These are phyloP conservation scores for Phytophthora cajani DNA, from an alignment of 352 stramenopile species.

Conservation along the genomic window DNA sequence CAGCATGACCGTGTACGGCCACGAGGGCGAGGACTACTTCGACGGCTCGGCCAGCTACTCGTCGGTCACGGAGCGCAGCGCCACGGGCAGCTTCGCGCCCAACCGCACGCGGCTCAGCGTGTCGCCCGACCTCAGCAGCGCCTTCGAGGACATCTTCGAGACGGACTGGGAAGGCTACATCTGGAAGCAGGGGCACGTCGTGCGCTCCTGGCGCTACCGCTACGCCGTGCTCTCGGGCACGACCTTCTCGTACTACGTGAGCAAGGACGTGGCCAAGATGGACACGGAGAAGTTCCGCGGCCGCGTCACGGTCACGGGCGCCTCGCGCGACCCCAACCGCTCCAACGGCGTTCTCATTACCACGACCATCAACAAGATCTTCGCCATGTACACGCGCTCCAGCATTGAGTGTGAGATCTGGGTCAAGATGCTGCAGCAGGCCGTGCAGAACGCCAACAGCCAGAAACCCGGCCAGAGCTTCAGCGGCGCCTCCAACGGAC, in stretches of 20 bases:
- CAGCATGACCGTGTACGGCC: constrained; percentile 72
- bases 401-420: constrained; percentile 85
- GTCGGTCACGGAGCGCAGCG: constrained; percentile 59
- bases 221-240: constrained; percentile 85
- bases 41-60: constrained; percentile 60
- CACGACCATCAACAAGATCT: constrained; percentile 88
- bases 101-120: constrained; percentile 63
- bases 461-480: constrained; percentile 66
- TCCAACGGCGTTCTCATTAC: constrained; percentile 84
- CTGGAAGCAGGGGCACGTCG: constrained; percentile 89
- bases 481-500: constrained; percentile 51
- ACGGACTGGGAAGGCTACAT: constrained; percentile 91
- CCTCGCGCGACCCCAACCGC: constrained; percentile 65
- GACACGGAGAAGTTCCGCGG: constrained; percentile 88
- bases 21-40: constrained; percentile 58
- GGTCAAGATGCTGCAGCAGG: constrained; percentile 86
- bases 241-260: constrained; percentile 85
- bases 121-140: constrained; percentile 69
- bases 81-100: constrained; percentile 33
- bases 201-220: constrained; percentile 85
- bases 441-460: constrained; percentile 57
- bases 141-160: constrained; percentile 86
- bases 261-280: constrained; percentile 76
- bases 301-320: constrained; percentile 81
- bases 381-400: constrained; percentile 85